Evolutionary conservation across 2,329 filamentous ascomycete species (phyloP).

Genomic region (Fusarium sp.): DNA sequence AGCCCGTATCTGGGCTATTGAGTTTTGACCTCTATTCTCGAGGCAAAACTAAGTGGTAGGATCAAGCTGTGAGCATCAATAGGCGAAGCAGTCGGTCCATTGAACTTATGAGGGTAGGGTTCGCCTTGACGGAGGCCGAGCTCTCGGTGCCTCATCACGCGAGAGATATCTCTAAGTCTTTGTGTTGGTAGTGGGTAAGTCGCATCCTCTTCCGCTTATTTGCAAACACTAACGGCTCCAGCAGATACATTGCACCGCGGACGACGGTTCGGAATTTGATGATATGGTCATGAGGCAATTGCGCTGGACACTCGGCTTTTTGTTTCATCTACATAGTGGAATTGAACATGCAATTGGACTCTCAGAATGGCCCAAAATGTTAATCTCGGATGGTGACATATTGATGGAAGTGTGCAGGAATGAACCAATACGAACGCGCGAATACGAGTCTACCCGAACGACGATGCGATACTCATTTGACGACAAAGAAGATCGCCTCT

Average conservation of each 20-base stretch:
- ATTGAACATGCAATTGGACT: neutral
- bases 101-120: neutral
- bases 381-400: neutral
- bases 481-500: neutral
- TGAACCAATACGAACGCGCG: neutral
- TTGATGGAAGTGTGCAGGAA: neutral
- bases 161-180: neutral
- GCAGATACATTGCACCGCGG: accelerated
- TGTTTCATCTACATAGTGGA: neutral
- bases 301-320: neutral
- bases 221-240: neutral
- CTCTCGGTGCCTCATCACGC: neutral
- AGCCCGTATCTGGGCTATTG: too few species aligned
- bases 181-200: neutral
- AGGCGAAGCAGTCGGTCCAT: neutral
- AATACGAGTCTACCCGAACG: too few species aligned
- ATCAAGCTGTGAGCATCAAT: accelerated
- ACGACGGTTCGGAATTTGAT: neutral
- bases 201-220: accelerated
- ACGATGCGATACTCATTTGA: neutral
- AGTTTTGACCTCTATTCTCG: neutral
- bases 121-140: accelerated
- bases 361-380: neutral
- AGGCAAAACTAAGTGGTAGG: neutral
- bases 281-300: neutral